Evolutionary conservation across 306 rosid genomes (phyloP), one percentile per base, ranked within the genome.

Genomic region (Lathyrus aphaca): DNA sequence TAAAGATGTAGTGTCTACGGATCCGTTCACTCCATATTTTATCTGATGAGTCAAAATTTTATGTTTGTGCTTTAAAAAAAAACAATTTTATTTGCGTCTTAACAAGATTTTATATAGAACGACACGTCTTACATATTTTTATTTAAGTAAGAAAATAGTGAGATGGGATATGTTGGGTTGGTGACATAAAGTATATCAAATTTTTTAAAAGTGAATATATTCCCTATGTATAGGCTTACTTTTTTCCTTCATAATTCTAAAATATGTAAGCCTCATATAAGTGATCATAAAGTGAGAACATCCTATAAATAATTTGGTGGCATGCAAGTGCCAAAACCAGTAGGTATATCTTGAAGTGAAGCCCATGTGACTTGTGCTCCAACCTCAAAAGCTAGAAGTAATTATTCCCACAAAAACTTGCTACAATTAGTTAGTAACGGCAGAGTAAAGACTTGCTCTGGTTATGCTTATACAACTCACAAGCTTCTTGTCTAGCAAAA

Each of bases 321-420:
- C 61, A 25, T 25, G 62, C 16, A 56, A 55, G 61, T 55, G 61
- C 35, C 38, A 16, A 55, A 55, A 55, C 5, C 17, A 25, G 62
- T 56, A 56, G 62, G 62, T 56, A 56, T 56, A 56, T 14, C 62
- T 27, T 56, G 40, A 56, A 56, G 38, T 56, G 39, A 56, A 27
- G 18, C 12, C 39, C 62, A 27, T 56, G 62, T 56, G 18, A 56
- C 12, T 55, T 55, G 38, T 10, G 13, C 39, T 56, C 19, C 18
- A 56, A 56, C 40, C 40, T 56, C 11, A 56, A 56, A 56, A 56
- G 39, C 39, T 56, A 56, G 8, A 56, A 27, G 17, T 56, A 29
- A 55, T 13, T 56, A 21, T 53, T 27, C 38, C n/a, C 17, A 13
- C 39, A 25, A 27, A 10, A 25, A 25, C 38, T 27, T 56, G 11